Evolutionary conservation across 371 early-diverging fungal species (phyloP).

Genomic region (Zychaea mexicana): DNA sequence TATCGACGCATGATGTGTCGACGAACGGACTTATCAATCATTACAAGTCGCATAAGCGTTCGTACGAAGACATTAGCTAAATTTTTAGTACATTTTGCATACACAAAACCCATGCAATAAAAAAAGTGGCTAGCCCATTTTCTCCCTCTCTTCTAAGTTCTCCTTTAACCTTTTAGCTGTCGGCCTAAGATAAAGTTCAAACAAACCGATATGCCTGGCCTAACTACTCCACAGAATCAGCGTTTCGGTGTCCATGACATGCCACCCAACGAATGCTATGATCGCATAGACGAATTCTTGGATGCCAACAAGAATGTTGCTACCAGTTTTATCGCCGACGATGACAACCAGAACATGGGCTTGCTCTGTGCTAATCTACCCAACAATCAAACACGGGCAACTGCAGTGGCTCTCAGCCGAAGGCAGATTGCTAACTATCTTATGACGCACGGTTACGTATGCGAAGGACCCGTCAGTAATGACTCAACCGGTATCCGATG

Average conservation of each 20-base stretch:
- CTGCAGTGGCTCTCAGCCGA: constrained; percentile 13
- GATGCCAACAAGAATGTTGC: constrained; percentile 6
- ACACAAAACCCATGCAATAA: neutral
- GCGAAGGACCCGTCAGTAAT: constrained; percentile 1
- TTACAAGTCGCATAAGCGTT: constrained; percentile 58
- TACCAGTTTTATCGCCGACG: constrained; percentile 18
- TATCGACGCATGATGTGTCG: constrained; percentile 82
- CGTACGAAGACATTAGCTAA: neutral
- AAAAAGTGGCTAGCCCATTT: neutral
- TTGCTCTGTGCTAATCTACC: constrained; percentile 14
- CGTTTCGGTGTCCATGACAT: constrained; percentile 8
- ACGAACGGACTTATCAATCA: constrained; percentile 95
- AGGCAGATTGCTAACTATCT: constrained; percentile 20
- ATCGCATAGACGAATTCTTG: constrained; percentile 19
- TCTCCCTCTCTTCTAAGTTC: neutral
- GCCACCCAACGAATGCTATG: constrained; percentile 18
- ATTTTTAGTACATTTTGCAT: neutral
- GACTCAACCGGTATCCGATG: constrained; percentile 14
- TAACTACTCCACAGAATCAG: neutral
- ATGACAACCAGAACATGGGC: constrained; percentile 28
- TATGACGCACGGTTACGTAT: constrained; percentile 20
- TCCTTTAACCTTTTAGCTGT: neutral
- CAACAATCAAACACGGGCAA: constrained; percentile 12
- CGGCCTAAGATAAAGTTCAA: neutral
- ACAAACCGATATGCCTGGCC: neutral